Evolutionary conservation across 176 grass and related monocot species (phyloP).

Genomic region (Carex kokanica): DNA sequence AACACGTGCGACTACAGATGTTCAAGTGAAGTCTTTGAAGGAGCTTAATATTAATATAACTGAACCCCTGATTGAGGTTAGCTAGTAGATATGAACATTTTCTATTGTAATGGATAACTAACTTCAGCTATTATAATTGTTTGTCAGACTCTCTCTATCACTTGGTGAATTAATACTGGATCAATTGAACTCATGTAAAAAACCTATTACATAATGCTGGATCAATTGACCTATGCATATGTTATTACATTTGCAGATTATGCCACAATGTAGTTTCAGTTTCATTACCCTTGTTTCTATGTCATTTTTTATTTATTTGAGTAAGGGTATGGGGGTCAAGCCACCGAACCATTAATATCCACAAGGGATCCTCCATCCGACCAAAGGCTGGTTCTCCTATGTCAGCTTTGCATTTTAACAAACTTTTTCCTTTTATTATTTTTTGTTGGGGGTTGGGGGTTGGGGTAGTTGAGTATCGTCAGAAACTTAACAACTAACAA

Average conservation of each 20-base stretch:
- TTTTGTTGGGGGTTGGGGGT: no score
- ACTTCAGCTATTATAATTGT: neutral
- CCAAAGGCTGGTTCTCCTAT: no score
- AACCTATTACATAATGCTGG: no score
- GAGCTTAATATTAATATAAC: slow-evolving; percentile 94
- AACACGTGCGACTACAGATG: slow-evolving; percentile 54
- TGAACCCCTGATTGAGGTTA: slow-evolving; percentile 92
- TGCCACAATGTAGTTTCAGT: neutral
- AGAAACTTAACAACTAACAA: neutral
- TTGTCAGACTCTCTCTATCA: neutral
- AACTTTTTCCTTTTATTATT: no score
- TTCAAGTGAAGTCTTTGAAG: slow-evolving; percentile 66
- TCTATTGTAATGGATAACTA: neutral
- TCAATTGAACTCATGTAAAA: neutral
- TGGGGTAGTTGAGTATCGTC: neutral
- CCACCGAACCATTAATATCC: no score
- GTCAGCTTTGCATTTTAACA: neutral
- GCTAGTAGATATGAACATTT: neutral
- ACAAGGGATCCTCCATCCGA: no score
- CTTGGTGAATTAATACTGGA: slow-evolving; percentile 1
- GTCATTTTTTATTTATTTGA: no score
- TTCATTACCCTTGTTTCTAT: neutral
- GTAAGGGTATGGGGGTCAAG: no score
- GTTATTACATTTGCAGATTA: neutral
- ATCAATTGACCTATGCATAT: neutral